phyloP scores from a whole-genome alignment of 257 asterid species.

The Solanum bulbocastanum region DNA sequence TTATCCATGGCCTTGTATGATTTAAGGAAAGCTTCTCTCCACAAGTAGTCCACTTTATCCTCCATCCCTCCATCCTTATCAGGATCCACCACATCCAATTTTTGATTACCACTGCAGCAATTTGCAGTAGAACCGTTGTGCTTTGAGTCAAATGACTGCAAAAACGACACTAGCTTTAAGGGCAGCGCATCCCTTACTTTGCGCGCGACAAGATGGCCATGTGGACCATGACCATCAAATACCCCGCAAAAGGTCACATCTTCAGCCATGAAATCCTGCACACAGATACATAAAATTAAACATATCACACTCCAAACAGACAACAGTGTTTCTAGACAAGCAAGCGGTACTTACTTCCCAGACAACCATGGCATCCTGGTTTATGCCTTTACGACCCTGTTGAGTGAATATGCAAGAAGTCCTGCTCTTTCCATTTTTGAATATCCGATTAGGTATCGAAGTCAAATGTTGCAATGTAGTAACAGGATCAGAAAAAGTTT shows the following conservation, averaged over 20 bases:
- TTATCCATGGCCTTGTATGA: constrained; percentile 91
- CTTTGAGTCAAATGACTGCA: constrained; percentile 52
- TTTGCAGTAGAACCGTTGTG: constrained; percentile 36
- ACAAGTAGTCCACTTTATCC: constrained; percentile 40
- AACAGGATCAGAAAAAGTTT: constrained; percentile 58
- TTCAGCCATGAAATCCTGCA: constrained; percentile 81
- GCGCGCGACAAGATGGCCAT: constrained; percentile 93
- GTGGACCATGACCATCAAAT: constrained; percentile 96
- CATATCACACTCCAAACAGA: background rate
- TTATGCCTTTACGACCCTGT: constrained; percentile 97
- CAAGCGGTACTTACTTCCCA: constrained; percentile 67
- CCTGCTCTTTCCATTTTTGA: constrained; percentile 65
- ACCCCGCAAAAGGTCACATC: constrained; percentile 86
- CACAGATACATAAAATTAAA: constrained; percentile 1
- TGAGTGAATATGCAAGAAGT: constrained; percentile 92
- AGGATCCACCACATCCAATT: constrained; percentile 64
- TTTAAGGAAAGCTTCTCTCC: constrained; percentile 91
- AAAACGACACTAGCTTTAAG: constrained; percentile 43
- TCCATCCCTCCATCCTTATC: constrained; percentile 34
- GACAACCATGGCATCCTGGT: constrained; percentile 97
- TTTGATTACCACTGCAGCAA: constrained; percentile 56
- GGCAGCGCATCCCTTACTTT: constrained; percentile 88
- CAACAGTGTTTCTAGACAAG: background rate
- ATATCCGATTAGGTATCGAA: constrained; percentile 68
- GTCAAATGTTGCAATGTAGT: constrained; percentile 60